A percentile compares a stretch with the other conserved stretches of the same genome.
Conservation (phyloP, 108 stramenopile genomes). For the Nitzschia sp. region DNA sequence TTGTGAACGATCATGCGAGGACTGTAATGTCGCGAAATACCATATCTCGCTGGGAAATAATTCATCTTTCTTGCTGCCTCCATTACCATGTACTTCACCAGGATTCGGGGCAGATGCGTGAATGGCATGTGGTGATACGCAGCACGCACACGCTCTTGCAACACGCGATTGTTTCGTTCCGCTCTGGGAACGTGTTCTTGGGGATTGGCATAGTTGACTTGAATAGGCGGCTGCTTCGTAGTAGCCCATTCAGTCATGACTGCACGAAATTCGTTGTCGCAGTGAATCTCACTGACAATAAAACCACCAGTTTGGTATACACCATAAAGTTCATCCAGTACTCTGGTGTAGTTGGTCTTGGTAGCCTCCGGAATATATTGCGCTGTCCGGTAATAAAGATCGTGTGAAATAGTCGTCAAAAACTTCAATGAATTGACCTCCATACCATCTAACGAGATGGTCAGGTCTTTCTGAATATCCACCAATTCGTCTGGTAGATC, state of each 20-base stretch:
- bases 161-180: conserved; percentile 29
- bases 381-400: conserved; percentile 35
- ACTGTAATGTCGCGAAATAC: conserved; percentile 27
- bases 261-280: neutral
- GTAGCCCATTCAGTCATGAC: no score
- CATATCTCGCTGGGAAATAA: conserved; percentile 22
- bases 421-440: conserved; percentile 40
- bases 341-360: neutral
- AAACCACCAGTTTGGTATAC: conserved; percentile 7
- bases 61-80: conserved; percentile 29
- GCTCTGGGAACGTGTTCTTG: conserved; percentile 38
- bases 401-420: conserved; percentile 31
- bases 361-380: conserved; percentile 12
- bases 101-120: conserved; percentile 12
- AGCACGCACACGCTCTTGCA: conserved; percentile 39
- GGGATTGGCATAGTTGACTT: no score
- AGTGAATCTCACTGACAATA: no score
- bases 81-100: conserved; percentile 24
- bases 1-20: conserved; percentile 32
- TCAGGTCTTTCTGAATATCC: conserved; percentile 18
- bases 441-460: conserved; percentile 32
- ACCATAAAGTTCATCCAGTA: neutral
- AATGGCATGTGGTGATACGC: conserved; percentile 31
- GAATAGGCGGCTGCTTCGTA: neutral
- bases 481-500: neutral